Conservation (phyloP, 805 yeast species). For the Ascoidea asiatica region DNA sequence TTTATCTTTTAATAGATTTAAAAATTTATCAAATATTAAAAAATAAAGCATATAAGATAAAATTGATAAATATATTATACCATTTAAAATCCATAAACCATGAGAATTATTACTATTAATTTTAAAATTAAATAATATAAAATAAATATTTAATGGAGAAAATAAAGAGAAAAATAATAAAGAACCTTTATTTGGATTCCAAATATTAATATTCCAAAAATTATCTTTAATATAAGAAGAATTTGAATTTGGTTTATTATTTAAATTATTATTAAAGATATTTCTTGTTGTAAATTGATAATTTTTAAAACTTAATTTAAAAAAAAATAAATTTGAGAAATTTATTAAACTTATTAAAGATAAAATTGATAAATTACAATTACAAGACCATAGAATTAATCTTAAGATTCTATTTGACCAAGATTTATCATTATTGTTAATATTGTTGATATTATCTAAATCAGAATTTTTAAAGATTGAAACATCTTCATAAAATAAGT, state of each 20-base stretch:
- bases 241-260: background rate
- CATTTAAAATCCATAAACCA: slow-evolving; percentile 19
- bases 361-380: background rate
- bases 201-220: slow-evolving; percentile 13
- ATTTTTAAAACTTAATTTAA: too few species aligned
- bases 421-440: background rate
- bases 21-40: slow-evolving; percentile 29
- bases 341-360: too few species aligned
- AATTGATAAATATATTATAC: slow-evolving; percentile 21
- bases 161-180: slow-evolving; percentile 36
- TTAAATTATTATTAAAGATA: too few species aligned
- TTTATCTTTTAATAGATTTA: slow-evolving; percentile 40
- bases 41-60: slow-evolving; percentile 25
- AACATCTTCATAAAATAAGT: slow-evolving; percentile 4
- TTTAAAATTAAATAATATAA: slow-evolving; percentile 20
- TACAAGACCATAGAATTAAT: background rate
- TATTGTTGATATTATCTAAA: too few species aligned
- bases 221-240: background rate
- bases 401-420: too few species aligned
- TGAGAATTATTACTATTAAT: slow-evolving; percentile 9
- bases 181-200: slow-evolving; percentile 55
- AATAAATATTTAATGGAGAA: slow-evolving; percentile 41
- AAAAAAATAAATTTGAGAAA: too few species aligned
- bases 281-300: background rate
- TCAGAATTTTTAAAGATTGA: background rate